Base-by-base conservation (phyloP, 257 asterid species). In the Solanum sparsipilum region DNA sequence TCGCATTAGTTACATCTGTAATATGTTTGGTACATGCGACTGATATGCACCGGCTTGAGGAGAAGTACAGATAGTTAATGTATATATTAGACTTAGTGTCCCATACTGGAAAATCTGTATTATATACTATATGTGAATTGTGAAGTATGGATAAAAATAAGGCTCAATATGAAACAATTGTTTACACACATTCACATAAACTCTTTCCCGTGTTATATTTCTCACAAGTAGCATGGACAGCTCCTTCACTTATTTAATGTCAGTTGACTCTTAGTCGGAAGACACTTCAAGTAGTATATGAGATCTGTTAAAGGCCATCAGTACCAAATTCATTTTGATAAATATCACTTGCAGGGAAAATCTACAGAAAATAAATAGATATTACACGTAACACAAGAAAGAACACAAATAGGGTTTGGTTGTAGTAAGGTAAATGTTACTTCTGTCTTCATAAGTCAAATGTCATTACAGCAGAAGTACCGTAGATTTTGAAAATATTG, bases 401-500 rank as follows among this genome's bases (percentile, higher is more conserved):
- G 58, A 18, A 82, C 21, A 31, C 12, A 29, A 48, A 48, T 82
- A 31, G 70, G 41, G 56, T 44, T 44, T 27, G 65, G 84, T 27
- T 18, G 58, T 32, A 18, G 67, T 44, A 48, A 82, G 31, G 16
- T 25, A 78, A 41, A 41, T 78, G 63, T 7, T 78, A 78, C 68
- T 81, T 46, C 16, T 29, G 41, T 81, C 68, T 46, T 81, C 85
- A 27, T 29, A 46, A 81, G 68, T 46, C 39, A 81, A 81, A 82
- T 48, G 86, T 29, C 85, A 74, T 11, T 76, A n/a, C 6, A 58
- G 86, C 36, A 73, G 72, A 25, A 86, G 87, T 93, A 97, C 99
- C 99, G 27, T 95, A 94, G 65, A 93, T 92, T 90, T 87, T 91
- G 75, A 92, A 89, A 90, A 93, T 90, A 88, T 89, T 92, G 86